Conservation (phyloP, 1,284 basidiomycete genomes). For the Flammula alnicola region DNA sequence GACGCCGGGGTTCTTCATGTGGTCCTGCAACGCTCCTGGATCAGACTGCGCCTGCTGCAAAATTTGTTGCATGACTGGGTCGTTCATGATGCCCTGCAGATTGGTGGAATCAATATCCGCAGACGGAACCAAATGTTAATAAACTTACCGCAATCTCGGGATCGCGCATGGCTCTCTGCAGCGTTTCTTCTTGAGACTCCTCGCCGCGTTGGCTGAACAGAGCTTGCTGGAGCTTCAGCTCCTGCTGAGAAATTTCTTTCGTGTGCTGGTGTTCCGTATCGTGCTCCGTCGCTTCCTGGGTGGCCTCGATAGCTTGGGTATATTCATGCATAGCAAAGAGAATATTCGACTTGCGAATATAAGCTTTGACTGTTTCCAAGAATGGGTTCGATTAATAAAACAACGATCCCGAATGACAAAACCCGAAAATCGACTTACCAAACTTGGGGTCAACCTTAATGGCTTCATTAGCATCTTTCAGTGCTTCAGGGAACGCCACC, state of each 20-base stretch:
- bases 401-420: not conserved
- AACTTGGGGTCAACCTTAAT: conserved; percentile 92
- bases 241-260: conserved; percentile 80
- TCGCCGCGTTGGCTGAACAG: conserved; percentile 81
- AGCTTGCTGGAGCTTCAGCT: conserved; percentile 83
- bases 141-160: conserved; percentile 89
- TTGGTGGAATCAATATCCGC: conserved; percentile 4
- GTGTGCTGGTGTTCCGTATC: conserved; percentile 83
- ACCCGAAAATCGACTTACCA: conserved; percentile 45
- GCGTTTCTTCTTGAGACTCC: conserved; percentile 93
- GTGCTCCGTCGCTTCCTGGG: conserved; percentile 75
- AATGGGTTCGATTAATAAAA: conserved; percentile 11
- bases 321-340: conserved; percentile 92
- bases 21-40: conserved; percentile 90
- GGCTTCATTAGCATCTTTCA: conserved; percentile 95
- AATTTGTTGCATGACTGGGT: conserved; percentile 93
- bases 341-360: conserved; percentile 93
- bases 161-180: conserved; percentile 95
- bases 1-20: conserved; percentile 95
- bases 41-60: conserved; percentile 93
- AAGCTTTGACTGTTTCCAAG: conserved; percentile 77
- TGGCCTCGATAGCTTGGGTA: conserved; percentile 82
- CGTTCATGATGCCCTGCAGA: conserved; percentile 76
- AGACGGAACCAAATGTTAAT: conserved; percentile 1
- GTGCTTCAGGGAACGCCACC: conserved; percentile 90